Evolutionary conservation across 257 asterid species (phyloP).

Genomic region (Eucommia ulmoides): DNA sequence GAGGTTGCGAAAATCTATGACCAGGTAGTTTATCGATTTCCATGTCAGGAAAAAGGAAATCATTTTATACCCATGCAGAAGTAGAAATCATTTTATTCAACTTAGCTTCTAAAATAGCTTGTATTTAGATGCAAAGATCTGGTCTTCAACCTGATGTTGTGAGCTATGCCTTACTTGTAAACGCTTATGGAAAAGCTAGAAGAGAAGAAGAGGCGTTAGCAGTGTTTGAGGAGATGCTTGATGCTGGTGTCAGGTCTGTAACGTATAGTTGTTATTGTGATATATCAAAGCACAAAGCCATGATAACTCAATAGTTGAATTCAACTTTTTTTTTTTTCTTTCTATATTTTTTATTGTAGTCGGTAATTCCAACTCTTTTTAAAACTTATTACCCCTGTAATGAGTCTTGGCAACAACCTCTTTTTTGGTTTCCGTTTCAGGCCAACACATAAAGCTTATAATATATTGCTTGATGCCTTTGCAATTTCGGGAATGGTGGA

Average conservation of each 20-base stretch:
- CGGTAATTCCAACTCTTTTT: too few species aligned
- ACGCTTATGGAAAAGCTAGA: conserved; percentile 94
- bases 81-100: too few species aligned
- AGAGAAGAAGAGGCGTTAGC: conserved; percentile 98
- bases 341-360: too few species aligned
- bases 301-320: background rate
- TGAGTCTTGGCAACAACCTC: background rate
- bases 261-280: too few species aligned
- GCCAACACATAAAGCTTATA: conserved; percentile 89
- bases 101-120: too few species aligned
- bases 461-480: conserved; percentile 93
- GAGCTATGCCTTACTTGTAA: conserved; percentile 75
- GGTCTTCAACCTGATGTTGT: conserved; percentile 81
- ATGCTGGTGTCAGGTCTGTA: conserved; percentile 83
- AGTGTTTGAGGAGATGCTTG: conserved; percentile 98
- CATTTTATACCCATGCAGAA: too few species aligned
- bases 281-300: background rate
- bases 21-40: conserved; percentile 79
- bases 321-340: background rate
- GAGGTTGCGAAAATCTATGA: conserved; percentile 84
- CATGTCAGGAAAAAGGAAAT: too few species aligned
- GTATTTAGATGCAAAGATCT: conserved; percentile 74
- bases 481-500: conserved; percentile 99
- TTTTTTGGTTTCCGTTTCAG: conserved; percentile 24
- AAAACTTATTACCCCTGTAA: too few species aligned